phyloP scores from a whole-genome alignment of 305 asterid genomes.

The Fraxinus latifolia region DNA sequence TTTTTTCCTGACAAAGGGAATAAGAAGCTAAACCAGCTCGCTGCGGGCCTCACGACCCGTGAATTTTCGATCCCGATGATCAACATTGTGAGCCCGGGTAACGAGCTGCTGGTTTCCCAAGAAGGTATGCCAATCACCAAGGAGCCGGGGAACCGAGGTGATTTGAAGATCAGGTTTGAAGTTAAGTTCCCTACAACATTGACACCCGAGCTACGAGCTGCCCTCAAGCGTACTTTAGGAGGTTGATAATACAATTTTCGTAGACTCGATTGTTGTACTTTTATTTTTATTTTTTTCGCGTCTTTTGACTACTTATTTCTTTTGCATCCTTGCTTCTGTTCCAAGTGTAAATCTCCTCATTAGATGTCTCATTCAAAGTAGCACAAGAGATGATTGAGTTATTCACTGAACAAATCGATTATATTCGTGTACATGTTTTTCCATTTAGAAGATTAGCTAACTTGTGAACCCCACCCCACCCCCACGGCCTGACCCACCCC shows the following conservation, averaged over 20 bases:
- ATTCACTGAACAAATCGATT: background rate
- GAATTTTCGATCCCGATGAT: conserved; percentile 49
- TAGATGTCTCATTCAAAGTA: background rate
- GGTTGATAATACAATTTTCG: conserved; percentile 25
- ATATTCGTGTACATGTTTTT: background rate
- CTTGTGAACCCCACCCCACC: background rate
- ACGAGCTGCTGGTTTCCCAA: conserved; percentile 51
- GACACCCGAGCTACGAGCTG: conserved; percentile 58
- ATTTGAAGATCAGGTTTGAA: conserved; percentile 61
- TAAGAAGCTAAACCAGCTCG: conserved; percentile 68
- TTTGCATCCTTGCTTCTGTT: background rate
- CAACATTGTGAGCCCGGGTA: conserved; percentile 55
- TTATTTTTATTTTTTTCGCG: background rate
- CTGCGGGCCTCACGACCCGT: conserved; percentile 71
- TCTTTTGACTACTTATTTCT: background rate
- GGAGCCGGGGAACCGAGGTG: conserved; percentile 57
- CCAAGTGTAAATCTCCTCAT: background rate
- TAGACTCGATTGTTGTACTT: background rate
- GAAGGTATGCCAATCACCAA: conserved; percentile 79
- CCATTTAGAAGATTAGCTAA: background rate
- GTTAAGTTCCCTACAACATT: conserved; percentile 58
- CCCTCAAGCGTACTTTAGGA: conserved; percentile 53
- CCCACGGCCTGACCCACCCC: background rate
- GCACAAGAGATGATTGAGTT: background rate
- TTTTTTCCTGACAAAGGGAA: conserved; percentile 88